These are phyloP conservation scores for Salix purpurea DNA, from an alignment of 345 rosid species.

Conservation along the genomic window DNA sequence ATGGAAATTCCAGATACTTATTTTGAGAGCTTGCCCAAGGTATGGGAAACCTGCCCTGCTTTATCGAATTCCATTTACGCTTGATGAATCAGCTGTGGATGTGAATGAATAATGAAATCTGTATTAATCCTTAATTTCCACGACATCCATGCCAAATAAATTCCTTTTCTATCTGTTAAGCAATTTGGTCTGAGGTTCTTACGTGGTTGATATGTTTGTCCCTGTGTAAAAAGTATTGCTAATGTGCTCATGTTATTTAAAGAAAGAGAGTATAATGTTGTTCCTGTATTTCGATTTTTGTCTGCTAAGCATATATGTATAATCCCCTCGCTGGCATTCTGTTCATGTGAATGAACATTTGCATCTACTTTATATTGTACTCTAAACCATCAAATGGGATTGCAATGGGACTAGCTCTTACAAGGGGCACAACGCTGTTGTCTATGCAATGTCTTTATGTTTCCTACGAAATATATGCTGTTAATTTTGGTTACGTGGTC, in stretches of 20 bases:
- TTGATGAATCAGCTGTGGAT: neutral
- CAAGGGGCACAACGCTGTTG: neutral
- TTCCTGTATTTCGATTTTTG: neutral
- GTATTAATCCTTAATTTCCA: neutral
- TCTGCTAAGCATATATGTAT: neutral
- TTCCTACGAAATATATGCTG: neutral
- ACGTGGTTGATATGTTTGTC: neutral
- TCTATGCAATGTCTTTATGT: neutral
- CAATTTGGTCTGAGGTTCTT: neutral
- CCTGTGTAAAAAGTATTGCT: neutral
- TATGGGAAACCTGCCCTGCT: neutral
- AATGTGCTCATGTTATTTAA: neutral
- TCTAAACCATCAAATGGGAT: neutral
- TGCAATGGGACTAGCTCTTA: neutral
- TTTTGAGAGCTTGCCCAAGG: slow-evolving; percentile 28
- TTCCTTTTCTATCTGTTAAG: neutral
- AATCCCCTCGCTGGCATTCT: neutral
- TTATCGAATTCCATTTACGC: neutral
- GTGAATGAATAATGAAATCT: neutral
- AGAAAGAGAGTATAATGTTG: neutral
- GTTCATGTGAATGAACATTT: neutral
- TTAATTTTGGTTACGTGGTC: neutral
- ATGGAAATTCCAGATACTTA: slow-evolving; percentile 24
- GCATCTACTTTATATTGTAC: neutral
- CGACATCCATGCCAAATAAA: neutral